Evolutionary conservation across 2,329 filamentous ascomycete genomes (phyloP), one percentile per base, ranked within the genome.

Genomic region (Colletotrichum sublineola): DNA sequence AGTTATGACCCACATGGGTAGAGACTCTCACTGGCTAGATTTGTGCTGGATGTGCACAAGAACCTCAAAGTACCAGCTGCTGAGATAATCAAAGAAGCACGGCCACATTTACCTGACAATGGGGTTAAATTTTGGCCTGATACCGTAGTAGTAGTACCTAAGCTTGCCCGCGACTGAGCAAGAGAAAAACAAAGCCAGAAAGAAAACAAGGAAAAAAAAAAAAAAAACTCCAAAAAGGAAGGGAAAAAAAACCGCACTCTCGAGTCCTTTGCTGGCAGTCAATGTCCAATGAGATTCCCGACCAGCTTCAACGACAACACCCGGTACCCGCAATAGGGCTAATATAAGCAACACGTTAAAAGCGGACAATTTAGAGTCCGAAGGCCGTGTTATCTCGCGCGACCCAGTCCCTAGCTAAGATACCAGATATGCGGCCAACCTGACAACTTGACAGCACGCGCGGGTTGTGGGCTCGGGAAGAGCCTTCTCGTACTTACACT

Each of bases 201-300:
- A 57, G n/a, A 29, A 11, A 36, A 66, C 29, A 52, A n/a, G 33
- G 29, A 18, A 29, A 42, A 56, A 29, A 65, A 72, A 60, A 72
- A 64, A 18, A 36, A 42, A 46, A 46, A 58, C n/a, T 40, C 18
- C 36, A 56, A 55, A 38, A 29, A 11, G 20, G 38, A 55, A 38
- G 29, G n/a, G 44, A 55, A 56, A 31, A 65, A 68, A 64, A 64
- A 66, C 55, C 69, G 69, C 69, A 64, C 40, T 64, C 36, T 55
- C 20, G 38, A 38, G 63, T 48, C 33, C 42, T 55, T 40, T 58
- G 46, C 46, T 61, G 60, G 60, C 68, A 64, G 53, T 53, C 66
- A 69, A 72, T 69, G 53, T 31, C 66, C 4, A 36, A 29, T 31
- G 18, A 50, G 58, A 50, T 14, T 60, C 24, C 46, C 36, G 69